A percentile compares a stretch with the other conserved stretches of the same genome.
Evolutionary conservation across 257 asterid genomes (phyloP).

Genomic region (Sherardia arvensis): DNA sequence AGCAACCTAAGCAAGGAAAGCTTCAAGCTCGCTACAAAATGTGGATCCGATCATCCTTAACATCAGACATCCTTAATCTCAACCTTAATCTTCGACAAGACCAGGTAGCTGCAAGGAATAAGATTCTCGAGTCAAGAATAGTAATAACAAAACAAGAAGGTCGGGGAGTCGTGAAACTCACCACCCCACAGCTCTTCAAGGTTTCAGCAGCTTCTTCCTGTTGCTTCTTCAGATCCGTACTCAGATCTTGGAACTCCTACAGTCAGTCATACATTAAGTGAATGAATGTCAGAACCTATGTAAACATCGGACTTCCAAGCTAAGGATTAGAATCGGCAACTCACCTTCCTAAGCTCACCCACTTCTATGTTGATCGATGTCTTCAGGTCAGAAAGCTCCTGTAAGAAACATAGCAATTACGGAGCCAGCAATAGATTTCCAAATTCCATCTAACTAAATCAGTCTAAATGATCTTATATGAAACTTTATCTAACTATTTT

Average conservation of each 20-base stretch:
- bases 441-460: neutral
- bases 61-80: no score
- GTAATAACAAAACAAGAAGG: neutral
- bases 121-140: neutral
- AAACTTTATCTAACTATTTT: neutral
- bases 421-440: neutral
- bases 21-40: no score
- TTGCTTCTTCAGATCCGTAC: slow-evolving; percentile 85
- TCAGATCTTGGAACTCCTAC: slow-evolving; percentile 85
- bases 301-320: neutral
- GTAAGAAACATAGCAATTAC: slow-evolving; percentile 12
- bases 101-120: slow-evolving; percentile 36
- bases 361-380: slow-evolving; percentile 64
- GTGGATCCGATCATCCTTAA: no score
- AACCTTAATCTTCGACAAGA: no score
- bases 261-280: slow-evolving; percentile 12
- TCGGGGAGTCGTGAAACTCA: slow-evolving; percentile 16
- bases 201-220: slow-evolving; percentile 80
- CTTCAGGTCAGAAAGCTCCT: slow-evolving; percentile 85
- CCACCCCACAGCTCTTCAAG: slow-evolving; percentile 77
- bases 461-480: neutral
- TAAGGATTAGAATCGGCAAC: slow-evolving; percentile 13
- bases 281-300: neutral
- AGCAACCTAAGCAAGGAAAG: no score
- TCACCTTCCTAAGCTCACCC: slow-evolving; percentile 82